Evolutionary conservation across 495 filamentous ascomycete species (phyloP), one percentile per base, ranked within the genome.

Genomic region (Lepraria neglecta): DNA sequence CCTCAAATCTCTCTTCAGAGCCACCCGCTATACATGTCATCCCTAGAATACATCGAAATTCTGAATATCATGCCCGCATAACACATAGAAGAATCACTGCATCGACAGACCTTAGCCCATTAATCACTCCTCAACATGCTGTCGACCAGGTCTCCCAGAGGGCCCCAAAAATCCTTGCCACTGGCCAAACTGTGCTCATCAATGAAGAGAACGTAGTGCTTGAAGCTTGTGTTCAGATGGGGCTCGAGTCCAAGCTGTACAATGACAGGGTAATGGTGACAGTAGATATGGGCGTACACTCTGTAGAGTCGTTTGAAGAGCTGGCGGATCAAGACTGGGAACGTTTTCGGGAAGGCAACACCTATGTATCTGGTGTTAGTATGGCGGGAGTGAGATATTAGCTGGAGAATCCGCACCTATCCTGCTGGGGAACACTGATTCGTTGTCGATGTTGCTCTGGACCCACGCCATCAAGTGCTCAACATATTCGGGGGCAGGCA

Each of bases 251-350:
- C 94, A 31, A 98, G 84, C 65, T 96, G 91, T 35, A 95, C 87
- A 56, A 98, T 87, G 48, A 98, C 94, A 17, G 91, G 91, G 75
- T 98, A 98, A 76, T 98, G 94, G 73, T 98, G 94, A 81, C 94
- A 98, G 81, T 98, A 98, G 68, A 98, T 96, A 74, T 98, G 94
- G 43, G 94, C 94, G 75, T 98, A 98, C 56, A 98, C 92, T 61
- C 94, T 89, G 75, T 97, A 98, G 73, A 98, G 85, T 65, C 94
- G 88, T 80, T 98, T 98, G 82, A 97, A 96, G 66, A 98, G 86
- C 77, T 96, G 91, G 58, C 90, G 87, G 51, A 96, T 82, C 57
- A 94, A 83, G 61, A 84, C 77, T 42, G 89, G 85, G 75, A 98
- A 98, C 15, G 84, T 85, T 72, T 96, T 96, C 45, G 94, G 92